Base-by-base conservation (phyloP, 441 rosid species). In the Aleurites moluccanus region DNA sequence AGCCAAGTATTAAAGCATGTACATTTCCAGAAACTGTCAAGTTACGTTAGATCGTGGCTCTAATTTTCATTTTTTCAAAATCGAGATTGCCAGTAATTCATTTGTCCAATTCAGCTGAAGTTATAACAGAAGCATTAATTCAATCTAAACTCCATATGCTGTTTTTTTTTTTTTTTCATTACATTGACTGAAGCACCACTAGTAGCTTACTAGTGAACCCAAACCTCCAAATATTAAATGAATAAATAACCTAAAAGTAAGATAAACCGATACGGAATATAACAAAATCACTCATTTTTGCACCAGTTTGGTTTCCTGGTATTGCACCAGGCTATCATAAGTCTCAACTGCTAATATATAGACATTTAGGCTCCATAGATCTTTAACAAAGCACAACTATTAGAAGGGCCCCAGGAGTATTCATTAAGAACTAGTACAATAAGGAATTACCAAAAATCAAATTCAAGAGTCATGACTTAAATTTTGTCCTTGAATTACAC, bases 1-100 rank as follows among this genome's bases (percentile, higher is more conserved):
- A 73, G 67, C 81, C 85, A 64, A 44, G 73, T 1, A 42, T 47
- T n/a, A 77, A 71, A 69, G 70, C 44, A 64, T 73, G 42, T 70
- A 56, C 30, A 18, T 10, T 18, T 15, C 27, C 67, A 65, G 47
- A 59, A 74, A 67, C 69, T 30, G 35, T 42, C 59, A 75, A 78
- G 66, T 53, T 38, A n/a, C 53, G 59, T 30, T 75, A 73, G 77
- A 52, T 35, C 10, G 33, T 30, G 20, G 62, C 68, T 70, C 52
- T 18, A 23, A 11, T 50, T 74, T 27, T 13, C 18, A 35, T 33
- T 40, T 50, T 50, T 73, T 74, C 33, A 16, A n/a, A 55, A 21
- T 8, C 44, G 11, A 78, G 45, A 73, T 21, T 55, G 25, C 38
- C 25, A 42, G 20, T 42, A 20, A 53, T 61, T 49, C 64, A 38